Conservation (phyloP, 2,329 filamentous ascomycete species). For the Ascochyta fabae region DNA sequence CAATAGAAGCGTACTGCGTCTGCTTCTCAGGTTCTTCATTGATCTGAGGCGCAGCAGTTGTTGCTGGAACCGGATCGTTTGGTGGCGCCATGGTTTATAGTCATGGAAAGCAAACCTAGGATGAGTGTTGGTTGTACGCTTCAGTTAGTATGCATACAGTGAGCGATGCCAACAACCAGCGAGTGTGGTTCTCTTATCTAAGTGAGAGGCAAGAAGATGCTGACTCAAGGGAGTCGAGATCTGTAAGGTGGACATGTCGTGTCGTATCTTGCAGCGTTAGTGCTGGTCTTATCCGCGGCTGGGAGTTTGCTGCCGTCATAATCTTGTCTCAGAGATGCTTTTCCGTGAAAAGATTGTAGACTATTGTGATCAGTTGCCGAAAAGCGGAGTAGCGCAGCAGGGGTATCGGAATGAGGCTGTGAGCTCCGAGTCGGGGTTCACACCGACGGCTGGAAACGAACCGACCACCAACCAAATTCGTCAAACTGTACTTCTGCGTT, state of each 20-base stretch:
- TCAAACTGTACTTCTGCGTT: background rate
- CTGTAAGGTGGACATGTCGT: conserved; percentile 21
- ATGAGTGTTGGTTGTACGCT: background rate
- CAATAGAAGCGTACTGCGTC: conserved; percentile 37
- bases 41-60: conserved; percentile 18
- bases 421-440: conserved; percentile 3
- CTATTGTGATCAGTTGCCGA: conserved; percentile 29
- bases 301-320: conserved; percentile 27
- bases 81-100: conserved; percentile 37
- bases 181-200: conserved; percentile 5
- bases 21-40: conserved; percentile 34
- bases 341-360: conserved; percentile 39
- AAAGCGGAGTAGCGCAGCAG: conserved; percentile 29
- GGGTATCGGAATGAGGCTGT: conserved; percentile 19
- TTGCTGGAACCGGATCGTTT: conserved; percentile 27
- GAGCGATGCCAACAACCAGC: background rate
- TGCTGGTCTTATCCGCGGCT: conserved; percentile 24
- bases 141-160: background rate
- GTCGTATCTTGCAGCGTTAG: conserved; percentile 21
- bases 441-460: conserved; percentile 5
- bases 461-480: background rate
- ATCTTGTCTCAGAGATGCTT: conserved; percentile 27
- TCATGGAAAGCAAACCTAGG: conserved; percentile 30
- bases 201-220: background rate
- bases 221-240: conserved; percentile 16